A percentile compares a stretch with the other conserved stretches of the same genome.
Evolutionary conservation across 192 early-diverging fungal species (phyloP).

Genomic region (Funneliformis geosporum): DNA sequence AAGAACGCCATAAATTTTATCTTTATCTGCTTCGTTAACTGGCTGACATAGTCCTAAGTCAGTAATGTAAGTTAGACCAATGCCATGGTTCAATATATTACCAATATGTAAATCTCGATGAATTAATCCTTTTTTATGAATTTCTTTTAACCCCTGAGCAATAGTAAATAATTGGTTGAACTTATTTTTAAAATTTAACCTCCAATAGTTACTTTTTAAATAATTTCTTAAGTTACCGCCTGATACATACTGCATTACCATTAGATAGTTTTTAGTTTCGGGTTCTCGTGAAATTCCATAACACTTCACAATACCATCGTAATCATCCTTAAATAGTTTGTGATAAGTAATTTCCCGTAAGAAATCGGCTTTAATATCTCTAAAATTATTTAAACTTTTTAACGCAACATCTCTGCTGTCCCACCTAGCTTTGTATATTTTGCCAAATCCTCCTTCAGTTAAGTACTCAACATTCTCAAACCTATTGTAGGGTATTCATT

Average conservation of each 20-base stretch:
- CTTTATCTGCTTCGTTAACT: neutral
- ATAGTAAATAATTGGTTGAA: slow-evolving; percentile 22
- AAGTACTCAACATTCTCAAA: slow-evolving; percentile 4
- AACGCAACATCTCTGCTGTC: neutral
- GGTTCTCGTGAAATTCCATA: slow-evolving; percentile 43
- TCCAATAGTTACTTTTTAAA: neutral
- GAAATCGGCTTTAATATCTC: neutral
- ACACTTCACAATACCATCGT: neutral
- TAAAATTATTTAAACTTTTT: neutral
- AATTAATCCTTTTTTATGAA: slow-evolving; percentile 41
- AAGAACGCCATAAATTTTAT: slow-evolving; percentile 36
- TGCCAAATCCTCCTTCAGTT: slow-evolving; percentile 13
- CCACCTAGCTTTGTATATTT: neutral
- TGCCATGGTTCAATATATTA: slow-evolving; percentile 40
- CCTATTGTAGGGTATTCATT: neutral
- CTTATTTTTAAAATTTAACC: neutral
- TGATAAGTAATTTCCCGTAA: neutral
- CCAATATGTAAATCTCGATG: slow-evolving; percentile 47
- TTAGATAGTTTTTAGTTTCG: slow-evolving; percentile 38
- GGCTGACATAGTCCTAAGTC: slow-evolving; percentile 37
- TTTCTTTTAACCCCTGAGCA: slow-evolving; percentile 33
- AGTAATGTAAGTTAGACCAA: slow-evolving; percentile 21
- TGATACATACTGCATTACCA: slow-evolving; percentile 44
- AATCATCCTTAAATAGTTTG: neutral
- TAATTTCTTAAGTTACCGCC: slow-evolving; percentile 1